phyloP scores from a whole-genome alignment of 2,329 filamentous ascomycete genomes.

The Metarhizium guizhouense region DNA sequence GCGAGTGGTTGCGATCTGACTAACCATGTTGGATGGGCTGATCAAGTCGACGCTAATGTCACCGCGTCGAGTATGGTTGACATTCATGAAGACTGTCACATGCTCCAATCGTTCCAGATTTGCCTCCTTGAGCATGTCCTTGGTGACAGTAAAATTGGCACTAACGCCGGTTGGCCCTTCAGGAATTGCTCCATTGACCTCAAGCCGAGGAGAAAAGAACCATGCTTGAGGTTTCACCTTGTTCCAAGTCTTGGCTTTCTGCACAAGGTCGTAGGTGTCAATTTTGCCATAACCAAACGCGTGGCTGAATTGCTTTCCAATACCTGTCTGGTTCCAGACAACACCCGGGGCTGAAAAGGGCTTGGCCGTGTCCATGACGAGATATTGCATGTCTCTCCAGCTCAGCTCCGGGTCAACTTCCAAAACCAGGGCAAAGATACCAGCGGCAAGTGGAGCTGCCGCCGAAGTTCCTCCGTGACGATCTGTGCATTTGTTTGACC shows the following conservation, averaged over 20 bases:
- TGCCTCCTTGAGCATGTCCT: conserved; percentile 68
- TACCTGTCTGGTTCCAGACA: conserved; percentile 73
- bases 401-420: conserved; percentile 76
- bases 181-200: conserved; percentile 77
- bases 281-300: conserved; percentile 94
- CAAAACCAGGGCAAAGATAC: conserved; percentile 82
- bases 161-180: conserved; percentile 74
- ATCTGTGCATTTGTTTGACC: conserved; percentile 66
- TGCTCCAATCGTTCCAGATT: conserved; percentile 87
- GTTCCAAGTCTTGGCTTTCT: conserved; percentile 76
- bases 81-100: conserved; percentile 95
- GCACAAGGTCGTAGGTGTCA: conserved; percentile 76
- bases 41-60: conserved; percentile 88
- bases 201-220: conserved; percentile 89
- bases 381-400: conserved; percentile 92
- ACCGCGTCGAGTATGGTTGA: conserved; percentile 76
- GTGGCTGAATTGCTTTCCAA: conserved; percentile 85
- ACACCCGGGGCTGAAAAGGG: conserved; percentile 61
- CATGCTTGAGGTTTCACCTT: conserved; percentile 92
- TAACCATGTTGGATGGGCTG: conserved; percentile 73
- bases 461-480: conserved; percentile 93
- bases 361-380: conserved; percentile 76
- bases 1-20: conserved; percentile 72
- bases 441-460: conserved; percentile 84
- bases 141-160: conserved; percentile 73